Percentiles rank a stretch among this genome's conserved stretches.
Conservation (phyloP, 1,284 basidiomycete genomes). For the Entoloma clypeatum region DNA sequence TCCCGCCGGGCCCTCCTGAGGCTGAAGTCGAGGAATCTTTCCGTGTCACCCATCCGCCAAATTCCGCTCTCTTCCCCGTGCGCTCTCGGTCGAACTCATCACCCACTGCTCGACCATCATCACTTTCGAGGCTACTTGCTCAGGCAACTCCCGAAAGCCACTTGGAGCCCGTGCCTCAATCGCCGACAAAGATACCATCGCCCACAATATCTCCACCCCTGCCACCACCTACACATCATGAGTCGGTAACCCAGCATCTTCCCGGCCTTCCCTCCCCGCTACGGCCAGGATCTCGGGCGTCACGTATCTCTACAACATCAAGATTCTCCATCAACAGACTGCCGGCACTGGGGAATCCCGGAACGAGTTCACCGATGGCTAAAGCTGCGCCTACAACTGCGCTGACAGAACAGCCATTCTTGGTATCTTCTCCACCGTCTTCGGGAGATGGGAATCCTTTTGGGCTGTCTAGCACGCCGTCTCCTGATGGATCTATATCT, state of each 20-base stretch:
- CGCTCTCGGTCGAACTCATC: constrained; percentile 65
- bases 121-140: constrained; percentile 68
- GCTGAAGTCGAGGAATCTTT: constrained; percentile 68
- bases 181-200: constrained; percentile 26
- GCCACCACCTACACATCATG: constrained; percentile 31
- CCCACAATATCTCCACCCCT: constrained; percentile 33
- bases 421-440: constrained; percentile 40
- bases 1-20: constrained; percentile 54
- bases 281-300: constrained; percentile 65
- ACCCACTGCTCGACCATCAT: constrained; percentile 66
- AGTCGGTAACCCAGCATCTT: constrained; percentile 28
- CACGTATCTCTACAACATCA: constrained; percentile 60
- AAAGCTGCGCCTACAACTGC: constrained; percentile 71
- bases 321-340: constrained; percentile 56
- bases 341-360: constrained; percentile 48
- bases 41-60: constrained; percentile 54
- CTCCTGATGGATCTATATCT: constrained; percentile 53
- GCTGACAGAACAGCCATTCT: constrained; percentile 48
- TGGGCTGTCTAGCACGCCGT: constrained; percentile 42
- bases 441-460: constrained; percentile 37
- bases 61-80: constrained; percentile 58
- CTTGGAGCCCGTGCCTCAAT: constrained; percentile 28
- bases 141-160: constrained; percentile 52
- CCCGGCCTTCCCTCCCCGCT: constrained; percentile 48
- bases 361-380: constrained; percentile 35